Evolutionary conservation across 139 green algal species (phyloP).

Genomic region (Diplosphaera chodatii): DNA sequence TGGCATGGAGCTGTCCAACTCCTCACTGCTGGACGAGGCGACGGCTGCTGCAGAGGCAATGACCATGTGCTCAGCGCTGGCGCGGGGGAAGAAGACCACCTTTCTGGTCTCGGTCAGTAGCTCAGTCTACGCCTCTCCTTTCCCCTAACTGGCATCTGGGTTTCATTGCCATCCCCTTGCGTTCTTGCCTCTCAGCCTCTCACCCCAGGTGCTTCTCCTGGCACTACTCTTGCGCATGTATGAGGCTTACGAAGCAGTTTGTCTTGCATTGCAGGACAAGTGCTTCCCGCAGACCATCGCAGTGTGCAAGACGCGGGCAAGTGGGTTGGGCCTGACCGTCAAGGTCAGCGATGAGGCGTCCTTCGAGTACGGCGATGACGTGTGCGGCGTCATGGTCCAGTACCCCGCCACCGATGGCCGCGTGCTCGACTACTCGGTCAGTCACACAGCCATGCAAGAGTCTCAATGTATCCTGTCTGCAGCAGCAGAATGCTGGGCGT

Average conservation of each 20-base stretch:
- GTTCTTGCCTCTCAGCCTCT: no score
- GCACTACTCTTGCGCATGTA: no score
- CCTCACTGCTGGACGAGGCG: constrained; percentile 94
- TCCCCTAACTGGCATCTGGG: no score
- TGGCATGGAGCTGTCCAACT: constrained; percentile 86
- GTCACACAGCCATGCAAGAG: no score
- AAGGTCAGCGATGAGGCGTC: constrained; percentile 60
- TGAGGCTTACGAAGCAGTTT: no score
- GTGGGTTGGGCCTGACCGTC: constrained; percentile 87
- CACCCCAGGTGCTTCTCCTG: no score
- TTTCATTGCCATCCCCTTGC: no score
- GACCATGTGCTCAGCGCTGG: constrained; percentile 94
- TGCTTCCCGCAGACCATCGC: constrained; percentile 99
- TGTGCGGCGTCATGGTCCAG: constrained; percentile 93
- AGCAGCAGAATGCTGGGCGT: no score
- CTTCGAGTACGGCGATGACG: constrained; percentile 74
- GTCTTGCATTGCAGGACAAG: constrained; percentile 78
- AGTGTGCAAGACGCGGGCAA: constrained; percentile 86
- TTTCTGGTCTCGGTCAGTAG: constrained; percentile 86
- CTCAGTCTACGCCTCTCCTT: no score
- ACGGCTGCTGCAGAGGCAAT: constrained; percentile 98
- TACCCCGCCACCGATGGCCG: constrained; percentile 95
- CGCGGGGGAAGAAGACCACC: constrained; percentile 94
- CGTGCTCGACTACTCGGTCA: constrained; percentile 83
- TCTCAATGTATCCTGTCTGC: no score